Base-by-base conservation (phyloP, 805 yeast species). In the Teunomyces pallodes region DNA sequence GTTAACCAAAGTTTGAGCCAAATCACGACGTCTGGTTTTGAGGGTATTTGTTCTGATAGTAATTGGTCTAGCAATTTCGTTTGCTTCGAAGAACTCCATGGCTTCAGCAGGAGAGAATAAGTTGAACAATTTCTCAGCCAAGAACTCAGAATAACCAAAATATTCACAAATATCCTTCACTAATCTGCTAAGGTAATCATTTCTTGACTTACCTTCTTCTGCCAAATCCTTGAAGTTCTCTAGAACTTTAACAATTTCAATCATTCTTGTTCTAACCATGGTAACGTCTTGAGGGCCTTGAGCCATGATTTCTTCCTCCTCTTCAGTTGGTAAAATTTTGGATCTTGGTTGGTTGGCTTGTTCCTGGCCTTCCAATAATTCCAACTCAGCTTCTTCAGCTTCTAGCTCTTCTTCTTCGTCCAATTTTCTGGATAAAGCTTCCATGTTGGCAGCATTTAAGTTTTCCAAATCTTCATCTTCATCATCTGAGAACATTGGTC, bases 31-130 rank as follows among this genome's bases (percentile, higher is more conserved):
- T 72, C 97, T 85, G 4, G 98, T 87, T 62, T 86, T 88, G 55
- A 94, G 76, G 13, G 99, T 94, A 69, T 94, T 94, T n/a, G 99
- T 91, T 77, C 99, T 86, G 59, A 94, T 91, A 16, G 98, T 94
- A 49, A 94, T 79, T 43, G 99, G 99, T 67, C 99, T 82, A 29
- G 96, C 87, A 48, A 92, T 88, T 73, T 94, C 99, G 70, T 94
- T 94, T 31, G 99, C 98, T 75, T 94, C 99, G 59, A 94, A 94
- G 64, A 94, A 94, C 69, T 94, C 99, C 79, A 94, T 81, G 10
- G 99, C 98, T 74, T 94, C 99, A 9, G 94, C 79, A 35, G 98
- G 97, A 14, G 95, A 82, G 65, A 94, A 94, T 52, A 94, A 75
- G 59, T 91, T 83, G 76, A 91, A 94, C 49, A 92, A 77, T 70